Conservation (phyloP, 2,329 filamentous ascomycete species). For the Ceratocystis colombiana region DNA sequence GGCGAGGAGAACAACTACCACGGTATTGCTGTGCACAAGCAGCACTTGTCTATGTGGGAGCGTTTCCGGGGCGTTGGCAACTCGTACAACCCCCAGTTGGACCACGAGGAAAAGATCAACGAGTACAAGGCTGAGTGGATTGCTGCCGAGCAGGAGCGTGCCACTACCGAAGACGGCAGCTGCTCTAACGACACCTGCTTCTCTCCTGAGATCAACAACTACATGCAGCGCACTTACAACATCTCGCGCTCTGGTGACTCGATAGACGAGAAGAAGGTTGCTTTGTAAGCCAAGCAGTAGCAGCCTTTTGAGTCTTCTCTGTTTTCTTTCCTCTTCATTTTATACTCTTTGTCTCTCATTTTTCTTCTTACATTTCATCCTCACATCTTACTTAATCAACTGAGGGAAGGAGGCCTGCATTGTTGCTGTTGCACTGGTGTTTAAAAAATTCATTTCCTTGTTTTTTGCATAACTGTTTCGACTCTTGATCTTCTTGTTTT, state of each 20-base stretch:
- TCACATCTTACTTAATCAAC: background rate
- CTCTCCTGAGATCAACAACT: constrained; percentile 22
- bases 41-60: constrained; percentile 84
- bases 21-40: constrained; percentile 81
- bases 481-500: background rate
- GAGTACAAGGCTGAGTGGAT: constrained; percentile 65
- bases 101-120: constrained; percentile 73
- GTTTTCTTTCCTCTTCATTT: background rate
- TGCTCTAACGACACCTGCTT: constrained; percentile 31
- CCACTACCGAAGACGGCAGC: constrained; percentile 37
- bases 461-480: background rate
- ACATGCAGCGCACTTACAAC: constrained; percentile 21
- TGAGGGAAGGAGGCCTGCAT: background rate
- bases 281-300: background rate
- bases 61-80: constrained; percentile 67
- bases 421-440: background rate
- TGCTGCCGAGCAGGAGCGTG: constrained; percentile 39
- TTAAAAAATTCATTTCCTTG: background rate
- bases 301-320: background rate
- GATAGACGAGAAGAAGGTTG: constrained; percentile 20
- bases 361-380: background rate
- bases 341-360: constrained; percentile 13
- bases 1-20: constrained; percentile 77
- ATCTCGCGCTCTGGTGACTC: constrained; percentile 18
- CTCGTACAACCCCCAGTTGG: constrained; percentile 69